Evolutionary conservation across 169 alveolate genomes (phyloP).

Genomic region (Besnoitia besnoiti): DNA sequence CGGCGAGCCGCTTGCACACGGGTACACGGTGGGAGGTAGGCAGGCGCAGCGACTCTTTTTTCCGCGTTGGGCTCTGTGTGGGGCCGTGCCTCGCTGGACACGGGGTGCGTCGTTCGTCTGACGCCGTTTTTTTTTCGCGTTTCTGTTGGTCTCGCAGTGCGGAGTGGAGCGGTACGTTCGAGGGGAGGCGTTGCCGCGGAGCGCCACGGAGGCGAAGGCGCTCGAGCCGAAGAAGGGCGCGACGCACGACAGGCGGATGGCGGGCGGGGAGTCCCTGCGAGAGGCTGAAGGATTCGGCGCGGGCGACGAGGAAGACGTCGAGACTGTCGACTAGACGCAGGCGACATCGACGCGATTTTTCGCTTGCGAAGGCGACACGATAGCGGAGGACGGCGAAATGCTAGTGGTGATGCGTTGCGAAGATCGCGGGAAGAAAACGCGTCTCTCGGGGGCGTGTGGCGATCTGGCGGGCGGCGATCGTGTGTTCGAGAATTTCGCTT

Average conservation of each 20-base stretch:
- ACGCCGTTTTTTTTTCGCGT: not conserved
- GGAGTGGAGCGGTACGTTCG: not conserved
- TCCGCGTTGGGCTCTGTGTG: not conserved
- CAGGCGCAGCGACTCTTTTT: not conserved
- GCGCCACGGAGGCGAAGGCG: not conserved
- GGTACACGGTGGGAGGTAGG: not conserved
- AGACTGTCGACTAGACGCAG: no score
- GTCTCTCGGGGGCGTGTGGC: no score
- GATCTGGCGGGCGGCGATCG: no score
- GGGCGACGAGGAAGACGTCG: not conserved
- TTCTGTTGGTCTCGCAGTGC: not conserved
- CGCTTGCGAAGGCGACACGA: no score
- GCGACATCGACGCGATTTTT: no score
- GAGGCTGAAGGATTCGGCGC: not conserved
- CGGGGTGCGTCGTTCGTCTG: not conserved
- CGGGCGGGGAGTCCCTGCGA: not conserved
- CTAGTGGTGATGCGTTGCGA: no score
- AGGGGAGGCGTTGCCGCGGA: not conserved
- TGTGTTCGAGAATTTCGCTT: no score
- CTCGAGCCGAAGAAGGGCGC: not conserved
- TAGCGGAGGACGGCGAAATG: no score
- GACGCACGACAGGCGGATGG: not conserved
- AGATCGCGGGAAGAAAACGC: no score
- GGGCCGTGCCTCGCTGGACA: no score
- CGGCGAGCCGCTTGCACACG: no score